Conservation (phyloP, 495 filamentous ascomycete species). For the Talaromyces ruber region DNA sequence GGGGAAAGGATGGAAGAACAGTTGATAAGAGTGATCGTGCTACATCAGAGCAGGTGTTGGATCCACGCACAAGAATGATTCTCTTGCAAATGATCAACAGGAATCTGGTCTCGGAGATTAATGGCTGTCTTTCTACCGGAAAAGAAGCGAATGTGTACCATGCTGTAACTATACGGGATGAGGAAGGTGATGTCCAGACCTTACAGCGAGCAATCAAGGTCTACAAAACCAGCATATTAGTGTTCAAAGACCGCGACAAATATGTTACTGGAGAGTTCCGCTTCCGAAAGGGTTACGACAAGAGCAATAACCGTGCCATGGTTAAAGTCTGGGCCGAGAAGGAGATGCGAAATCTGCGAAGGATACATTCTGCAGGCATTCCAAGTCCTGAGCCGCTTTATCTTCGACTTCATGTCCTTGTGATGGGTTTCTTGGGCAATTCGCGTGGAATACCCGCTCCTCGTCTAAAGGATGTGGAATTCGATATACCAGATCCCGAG, state of each 20-base stretch:
- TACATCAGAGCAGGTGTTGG: constrained; percentile 87
- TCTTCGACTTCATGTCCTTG: constrained; percentile 80
- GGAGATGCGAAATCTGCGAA: constrained; percentile 87
- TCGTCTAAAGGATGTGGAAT: constrained; percentile 66
- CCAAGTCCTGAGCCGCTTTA: constrained; percentile 83
- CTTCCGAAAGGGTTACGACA: constrained; percentile 75
- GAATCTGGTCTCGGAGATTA: constrained; percentile 68
- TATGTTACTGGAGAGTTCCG: constrained; percentile 91
- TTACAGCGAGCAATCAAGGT: constrained; percentile 85
- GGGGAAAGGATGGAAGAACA: constrained; percentile 35
- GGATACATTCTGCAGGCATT: constrained; percentile 74
- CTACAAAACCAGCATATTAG: constrained; percentile 93
- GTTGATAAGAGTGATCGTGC: constrained; percentile 85
- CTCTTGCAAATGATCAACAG: constrained; percentile 91
- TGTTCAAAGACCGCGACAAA: constrained; percentile 93
- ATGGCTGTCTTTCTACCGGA: constrained; percentile 88
- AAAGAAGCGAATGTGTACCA: constrained; percentile 98
- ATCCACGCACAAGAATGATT: constrained; percentile 90
- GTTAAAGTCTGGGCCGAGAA: constrained; percentile 98
- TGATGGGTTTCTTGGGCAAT: constrained; percentile 89
- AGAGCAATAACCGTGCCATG: constrained; percentile 88
- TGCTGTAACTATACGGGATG: constrained; percentile 47
- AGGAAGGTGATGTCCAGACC: constrained; percentile 21
- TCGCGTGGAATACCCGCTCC: constrained; percentile 80
- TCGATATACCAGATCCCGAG: constrained; percentile 46